These are phyloP conservation scores for Chrysoporthe puriensis DNA, from an alignment of 2,329 filamentous ascomycete genomes.

Conservation along the genomic window DNA sequence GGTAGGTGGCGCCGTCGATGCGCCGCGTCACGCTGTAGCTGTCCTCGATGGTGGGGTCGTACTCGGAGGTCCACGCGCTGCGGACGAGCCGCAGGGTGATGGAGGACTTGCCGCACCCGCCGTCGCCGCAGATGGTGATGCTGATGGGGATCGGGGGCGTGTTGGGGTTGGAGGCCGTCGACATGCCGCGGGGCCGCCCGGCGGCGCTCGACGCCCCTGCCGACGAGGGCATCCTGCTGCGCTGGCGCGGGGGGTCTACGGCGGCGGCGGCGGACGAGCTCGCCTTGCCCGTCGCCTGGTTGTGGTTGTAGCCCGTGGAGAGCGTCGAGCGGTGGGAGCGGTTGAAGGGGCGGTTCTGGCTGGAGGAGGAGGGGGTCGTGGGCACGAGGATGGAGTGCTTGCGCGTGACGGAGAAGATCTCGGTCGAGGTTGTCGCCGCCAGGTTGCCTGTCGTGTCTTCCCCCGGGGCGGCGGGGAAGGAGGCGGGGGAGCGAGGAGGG, in stretches of 20 bases:
- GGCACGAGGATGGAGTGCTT: constrained; percentile 29
- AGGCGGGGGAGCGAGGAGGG: neutral
- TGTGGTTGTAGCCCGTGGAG: constrained; percentile 1
- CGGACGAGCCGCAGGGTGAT: constrained; percentile 83
- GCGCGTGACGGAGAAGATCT: constrained; percentile 29
- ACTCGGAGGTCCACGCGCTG: constrained; percentile 82
- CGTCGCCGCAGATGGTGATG: constrained; percentile 86
- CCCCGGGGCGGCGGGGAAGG: neutral
- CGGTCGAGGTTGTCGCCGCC: constrained; percentile 21
- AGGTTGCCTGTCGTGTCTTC: constrained; percentile 21
- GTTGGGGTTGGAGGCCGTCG: constrained; percentile 30
- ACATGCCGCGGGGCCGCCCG: constrained; percentile 22
- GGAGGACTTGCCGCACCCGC: constrained; percentile 82
- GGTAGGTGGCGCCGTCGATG: constrained; percentile 80
- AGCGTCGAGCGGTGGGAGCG: constrained; percentile 25
- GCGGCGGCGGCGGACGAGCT: neutral
- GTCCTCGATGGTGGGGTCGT: constrained; percentile 81
- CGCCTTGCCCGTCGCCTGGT: constrained; percentile 7
- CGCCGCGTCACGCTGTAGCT: constrained; percentile 81
- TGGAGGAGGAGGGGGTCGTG: constrained; percentile 23
- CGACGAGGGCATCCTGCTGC: constrained; percentile 27
- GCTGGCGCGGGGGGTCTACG: constrained; percentile 5
- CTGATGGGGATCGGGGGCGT: constrained; percentile 60
- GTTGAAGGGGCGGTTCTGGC: constrained; percentile 23
- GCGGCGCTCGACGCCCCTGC: constrained; percentile 17